Conservation (phyloP, 2,329 filamentous ascomycete species). For the Fusarium gaditjirri region DNA sequence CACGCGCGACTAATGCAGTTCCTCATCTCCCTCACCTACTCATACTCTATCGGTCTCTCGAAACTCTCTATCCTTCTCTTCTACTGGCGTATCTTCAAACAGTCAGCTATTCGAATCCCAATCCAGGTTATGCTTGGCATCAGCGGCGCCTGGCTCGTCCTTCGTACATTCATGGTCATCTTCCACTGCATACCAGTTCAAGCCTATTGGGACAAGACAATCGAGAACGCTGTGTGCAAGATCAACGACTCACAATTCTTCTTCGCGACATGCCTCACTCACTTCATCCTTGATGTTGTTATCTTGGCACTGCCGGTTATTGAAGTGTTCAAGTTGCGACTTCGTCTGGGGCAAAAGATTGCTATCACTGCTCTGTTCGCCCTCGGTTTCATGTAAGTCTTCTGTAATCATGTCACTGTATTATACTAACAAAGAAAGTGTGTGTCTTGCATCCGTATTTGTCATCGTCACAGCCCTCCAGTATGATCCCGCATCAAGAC, state of each 20-base stretch:
- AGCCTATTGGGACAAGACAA: constrained; percentile 48
- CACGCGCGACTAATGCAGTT: constrained; percentile 31
- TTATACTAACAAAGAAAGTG: constrained; percentile 15
- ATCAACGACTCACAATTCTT: constrained; percentile 49
- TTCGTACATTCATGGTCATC: constrained; percentile 47
- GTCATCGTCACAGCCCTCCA: constrained; percentile 23
- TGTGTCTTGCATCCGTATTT: constrained; percentile 36
- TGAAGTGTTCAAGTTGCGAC: constrained; percentile 47
- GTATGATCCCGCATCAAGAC: constrained; percentile 30
- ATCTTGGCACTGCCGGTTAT: constrained; percentile 47
- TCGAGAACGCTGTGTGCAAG: constrained; percentile 44
- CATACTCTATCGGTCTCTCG: constrained; percentile 42
- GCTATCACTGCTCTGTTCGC: constrained; percentile 45
- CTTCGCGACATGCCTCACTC: constrained; percentile 47
- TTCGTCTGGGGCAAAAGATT: constrained; percentile 45
- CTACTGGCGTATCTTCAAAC: constrained; percentile 47
- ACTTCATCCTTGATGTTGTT: constrained; percentile 47
- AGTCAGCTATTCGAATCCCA: constrained; percentile 43
- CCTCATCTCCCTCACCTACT: constrained; percentile 36
- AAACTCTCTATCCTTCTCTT: constrained; percentile 47
- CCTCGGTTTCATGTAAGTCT: constrained; percentile 44
- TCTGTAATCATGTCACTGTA: fast-evolving
- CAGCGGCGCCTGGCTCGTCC: constrained; percentile 43
- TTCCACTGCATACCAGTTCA: constrained; percentile 51
- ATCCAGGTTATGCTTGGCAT: constrained; percentile 42